A percentile compares a stretch with the other conserved stretches of the same genome.
These are phyloP conservation scores for Daldinia grandis DNA, from an alignment of 495 filamentous ascomycete species.

Conservation along the genomic window DNA sequence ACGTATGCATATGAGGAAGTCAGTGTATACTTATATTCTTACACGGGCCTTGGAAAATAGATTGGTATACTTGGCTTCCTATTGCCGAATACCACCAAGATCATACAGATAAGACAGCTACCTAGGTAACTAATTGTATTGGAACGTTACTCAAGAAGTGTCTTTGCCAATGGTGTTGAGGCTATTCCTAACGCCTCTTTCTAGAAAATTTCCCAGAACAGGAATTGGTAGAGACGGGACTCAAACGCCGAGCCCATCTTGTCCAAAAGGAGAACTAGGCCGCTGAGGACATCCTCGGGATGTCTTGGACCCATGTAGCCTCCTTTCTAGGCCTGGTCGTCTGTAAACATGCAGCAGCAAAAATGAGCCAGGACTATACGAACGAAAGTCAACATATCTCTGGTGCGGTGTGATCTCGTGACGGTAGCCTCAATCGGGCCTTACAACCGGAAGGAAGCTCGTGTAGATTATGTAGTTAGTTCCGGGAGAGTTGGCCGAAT, in stretches of 20 bases:
- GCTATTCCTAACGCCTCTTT: conserved; percentile 9
- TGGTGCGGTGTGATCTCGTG: conserved; percentile 10
- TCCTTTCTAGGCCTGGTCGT: conserved; percentile 5
- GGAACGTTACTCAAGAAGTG: conserved; percentile 2
- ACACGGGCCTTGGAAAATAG: not conserved
- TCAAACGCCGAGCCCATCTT: conserved; percentile 7
- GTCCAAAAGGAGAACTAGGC: conserved; percentile 15
- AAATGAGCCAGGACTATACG: not conserved
- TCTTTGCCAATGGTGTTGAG: conserved; percentile 12
- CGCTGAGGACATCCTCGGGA: not conserved
- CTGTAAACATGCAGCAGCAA: not conserved
- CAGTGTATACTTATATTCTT: conserved; percentile 22
- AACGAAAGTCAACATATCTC: not conserved
- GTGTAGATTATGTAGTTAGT: conserved; percentile 9
- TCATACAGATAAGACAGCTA: not conserved
- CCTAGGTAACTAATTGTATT: not conserved
- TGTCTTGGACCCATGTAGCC: not conserved
- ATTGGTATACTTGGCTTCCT: not conserved
- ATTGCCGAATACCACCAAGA: not conserved
- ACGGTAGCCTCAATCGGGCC: conserved; percentile 29
- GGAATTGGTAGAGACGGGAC: conserved; percentile 9
- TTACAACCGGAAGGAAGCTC: conserved; percentile 24
- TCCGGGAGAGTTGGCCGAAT: conserved; percentile 22
- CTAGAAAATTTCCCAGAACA: conserved; percentile 1
- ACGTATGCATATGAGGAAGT: conserved; percentile 1